Evolutionary conservation across 2,329 filamentous ascomycete species (phyloP).

Genomic region (Cordyceps farinosa): DNA sequence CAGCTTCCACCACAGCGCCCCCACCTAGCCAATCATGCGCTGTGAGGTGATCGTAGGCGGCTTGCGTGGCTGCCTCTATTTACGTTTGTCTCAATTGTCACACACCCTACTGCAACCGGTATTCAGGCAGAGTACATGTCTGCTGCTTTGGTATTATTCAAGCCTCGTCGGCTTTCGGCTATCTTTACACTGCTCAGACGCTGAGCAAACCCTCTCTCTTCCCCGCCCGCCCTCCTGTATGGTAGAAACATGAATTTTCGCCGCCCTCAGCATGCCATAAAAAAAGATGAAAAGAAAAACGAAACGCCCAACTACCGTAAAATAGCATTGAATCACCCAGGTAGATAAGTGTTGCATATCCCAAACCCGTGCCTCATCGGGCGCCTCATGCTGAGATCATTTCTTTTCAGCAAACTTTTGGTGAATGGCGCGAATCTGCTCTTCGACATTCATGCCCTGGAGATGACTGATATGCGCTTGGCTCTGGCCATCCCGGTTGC

Average conservation of each 20-base stretch:
- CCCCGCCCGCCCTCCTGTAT: neutral
- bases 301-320: conserved; percentile 10
- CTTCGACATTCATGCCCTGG: conserved; percentile 73
- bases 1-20: neutral
- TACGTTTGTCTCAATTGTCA: neutral
- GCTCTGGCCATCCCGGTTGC: conserved; percentile 57
- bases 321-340: neutral
- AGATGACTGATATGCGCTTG: conserved; percentile 53
- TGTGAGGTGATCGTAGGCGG: too few relatives aligned
- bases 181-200: conserved; percentile 10
- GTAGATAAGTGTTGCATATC: neutral
- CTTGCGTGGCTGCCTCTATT: too few relatives aligned
- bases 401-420: conserved; percentile 48
- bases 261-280: conserved; percentile 1
- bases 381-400: conserved; percentile 22
- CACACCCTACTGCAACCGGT: too few relatives aligned
- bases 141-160: neutral
- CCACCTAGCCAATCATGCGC: neutral
- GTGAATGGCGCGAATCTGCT: conserved; percentile 70
- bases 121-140: neutral
- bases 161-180: neutral
- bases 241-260: neutral
- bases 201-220: neutral
- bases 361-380: neutral
- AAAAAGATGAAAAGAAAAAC: neutral